Base-by-base conservation (phyloP, 176 grass and related monocot species). In the Secale cereale region DNA sequence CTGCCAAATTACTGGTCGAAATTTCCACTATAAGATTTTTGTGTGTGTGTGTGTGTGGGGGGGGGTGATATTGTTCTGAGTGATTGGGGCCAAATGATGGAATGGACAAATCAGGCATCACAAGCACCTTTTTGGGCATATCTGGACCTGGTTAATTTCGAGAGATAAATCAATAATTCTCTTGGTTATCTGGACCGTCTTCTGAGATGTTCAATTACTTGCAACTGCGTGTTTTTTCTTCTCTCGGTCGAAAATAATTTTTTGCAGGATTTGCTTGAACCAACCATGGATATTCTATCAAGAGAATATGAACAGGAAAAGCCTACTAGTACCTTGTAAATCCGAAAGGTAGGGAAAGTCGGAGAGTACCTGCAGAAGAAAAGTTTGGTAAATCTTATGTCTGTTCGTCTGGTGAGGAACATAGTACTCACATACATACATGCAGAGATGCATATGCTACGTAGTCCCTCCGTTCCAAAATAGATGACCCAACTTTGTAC, bases 361-460 rank as follows among this genome's bases (percentile, higher is more conserved):
- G 46, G 43, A 79, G 69, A 4, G 3, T 73, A 65, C 82, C 48
- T 61, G n/a, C 76, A 40, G 56, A 46, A 60, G 35, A 16, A 68
- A 61, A 81, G 78, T 52, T 52, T 85, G 70, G 62, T n/a, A 57
- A 80, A 63, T 78, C 40, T 41, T 52, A 9, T 32, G 50, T 16
- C 27, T 68, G n/a, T 56, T 40, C 10, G 50, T 79, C 65, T 25
- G 70, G 59, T 64, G n/a, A 57, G 50, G 62, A 82, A 71, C 59
- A 79, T 62, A 78, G 46, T 54, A 61, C 43, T 4, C 32, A 72
- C 46, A n/a, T n/a, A 13, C 19, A 23, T 26, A 6, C 17, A 46
- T 59, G 48, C 26, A 30, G 54, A 36, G 31, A 69, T 69, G 66
- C 32, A 37, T 70, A 70, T 70, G 20, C n/a, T n/a, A n/a, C n/a